Conservation (phyloP, 495 filamentous ascomycete species). For the Penicillium odoratum region DNA sequence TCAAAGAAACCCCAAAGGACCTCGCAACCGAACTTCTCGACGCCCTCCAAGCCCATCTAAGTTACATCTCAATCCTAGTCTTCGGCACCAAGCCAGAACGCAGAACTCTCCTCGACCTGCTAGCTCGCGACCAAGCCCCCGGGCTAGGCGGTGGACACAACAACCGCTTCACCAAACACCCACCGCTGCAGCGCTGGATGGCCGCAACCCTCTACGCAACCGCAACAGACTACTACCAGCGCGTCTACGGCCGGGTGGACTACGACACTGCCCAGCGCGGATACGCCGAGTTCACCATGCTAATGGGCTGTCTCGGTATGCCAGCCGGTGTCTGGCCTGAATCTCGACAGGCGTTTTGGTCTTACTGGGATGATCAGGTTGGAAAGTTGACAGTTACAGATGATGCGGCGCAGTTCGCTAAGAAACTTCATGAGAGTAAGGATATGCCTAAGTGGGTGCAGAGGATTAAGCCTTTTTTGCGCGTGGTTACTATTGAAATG, state of each 20-base stretch:
- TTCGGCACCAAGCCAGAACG: conserved; percentile 40
- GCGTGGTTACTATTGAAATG: conserved; percentile 39
- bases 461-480: conserved; percentile 35
- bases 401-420: conserved; percentile 36
- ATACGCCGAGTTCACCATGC: conserved; percentile 37
- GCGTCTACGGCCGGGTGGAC: conserved; percentile 40
- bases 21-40: conserved; percentile 37
- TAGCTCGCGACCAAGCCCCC: conserved; percentile 27
- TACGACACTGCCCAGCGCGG: conserved; percentile 37
- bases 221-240: conserved; percentile 46
- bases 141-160: conserved; percentile 25
- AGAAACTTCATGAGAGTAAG: conserved; percentile 28
- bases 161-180: conserved; percentile 29
- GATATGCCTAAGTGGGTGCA: conserved; percentile 37
- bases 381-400: conserved; percentile 30
- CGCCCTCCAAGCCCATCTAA: conserved; percentile 35
- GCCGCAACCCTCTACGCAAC: conserved; percentile 44
- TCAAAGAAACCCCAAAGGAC: conserved; percentile 16
- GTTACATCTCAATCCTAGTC: conserved; percentile 42
- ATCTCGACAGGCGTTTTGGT: conserved; percentile 38
- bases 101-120: conserved; percentile 30
- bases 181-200: conserved; percentile 36
- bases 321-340: conserved; percentile 35
- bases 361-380: conserved; percentile 43
- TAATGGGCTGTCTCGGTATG: conserved; percentile 32